These are phyloP conservation scores for Adansonia rubrostipa DNA, from an alignment of 441 rosid species.

Conservation along the genomic window DNA sequence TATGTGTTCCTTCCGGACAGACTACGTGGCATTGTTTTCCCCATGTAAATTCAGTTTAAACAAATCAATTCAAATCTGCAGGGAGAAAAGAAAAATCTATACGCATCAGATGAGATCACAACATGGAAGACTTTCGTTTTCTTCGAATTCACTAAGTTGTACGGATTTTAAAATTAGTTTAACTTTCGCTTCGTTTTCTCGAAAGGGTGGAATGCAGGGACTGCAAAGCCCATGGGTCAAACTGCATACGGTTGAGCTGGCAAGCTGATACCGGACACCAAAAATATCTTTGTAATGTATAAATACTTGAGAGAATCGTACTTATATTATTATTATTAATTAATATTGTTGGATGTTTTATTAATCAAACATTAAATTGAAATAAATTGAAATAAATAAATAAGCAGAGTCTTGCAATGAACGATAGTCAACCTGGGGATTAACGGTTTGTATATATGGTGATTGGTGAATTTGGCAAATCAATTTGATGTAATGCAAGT, in stretches of 20 bases:
- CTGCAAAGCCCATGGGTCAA: not conserved
- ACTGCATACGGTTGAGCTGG: not conserved
- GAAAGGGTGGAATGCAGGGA: no score
- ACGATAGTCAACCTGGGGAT: not conserved
- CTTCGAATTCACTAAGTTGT: not conserved
- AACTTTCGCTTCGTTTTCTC: no score
- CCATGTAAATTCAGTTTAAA: not conserved
- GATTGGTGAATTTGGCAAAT: not conserved
- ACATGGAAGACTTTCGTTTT: not conserved
- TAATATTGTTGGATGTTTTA: not conserved
- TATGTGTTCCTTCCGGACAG: not conserved
- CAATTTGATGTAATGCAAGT: not conserved
- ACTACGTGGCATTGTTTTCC: slow-evolving; percentile 17
- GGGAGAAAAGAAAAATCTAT: no score
- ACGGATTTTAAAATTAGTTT: no score
- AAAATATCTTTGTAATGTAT: not conserved
- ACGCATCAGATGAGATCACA: not conserved
- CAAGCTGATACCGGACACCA: not conserved
- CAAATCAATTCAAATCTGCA: not conserved
- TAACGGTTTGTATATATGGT: not conserved
- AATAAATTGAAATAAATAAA: not conserved
- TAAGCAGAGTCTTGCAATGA: not conserved
- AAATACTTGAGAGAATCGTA: not conserved
- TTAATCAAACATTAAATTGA: not conserved
- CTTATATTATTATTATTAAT: not conserved